Conservation (phyloP, 352 stramenopile genomes). For the Globisporangium parvum region DNA sequence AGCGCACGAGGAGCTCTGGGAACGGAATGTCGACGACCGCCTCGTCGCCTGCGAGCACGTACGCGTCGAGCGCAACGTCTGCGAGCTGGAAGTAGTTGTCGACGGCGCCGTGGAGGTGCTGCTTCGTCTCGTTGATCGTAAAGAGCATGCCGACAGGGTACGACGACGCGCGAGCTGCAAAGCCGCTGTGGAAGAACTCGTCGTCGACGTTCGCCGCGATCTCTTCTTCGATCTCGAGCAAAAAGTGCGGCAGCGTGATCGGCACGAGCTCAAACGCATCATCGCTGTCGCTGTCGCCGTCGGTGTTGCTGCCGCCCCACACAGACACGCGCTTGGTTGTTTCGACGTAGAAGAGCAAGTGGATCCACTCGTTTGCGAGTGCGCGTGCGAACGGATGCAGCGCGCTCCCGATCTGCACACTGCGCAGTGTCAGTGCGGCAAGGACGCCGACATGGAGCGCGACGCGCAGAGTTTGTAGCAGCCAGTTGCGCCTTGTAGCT, state of each 20-base stretch:
- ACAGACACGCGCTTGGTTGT: slow-evolving; percentile 14
- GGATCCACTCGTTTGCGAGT: slow-evolving; percentile 62
- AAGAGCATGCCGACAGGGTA: slow-evolving; percentile 61
- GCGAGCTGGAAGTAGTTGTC: slow-evolving; percentile 55
- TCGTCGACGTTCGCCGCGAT: slow-evolving; percentile 59
- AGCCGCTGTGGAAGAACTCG: slow-evolving; percentile 50
- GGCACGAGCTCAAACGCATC: slow-evolving; percentile 11
- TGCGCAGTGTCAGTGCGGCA: slow-evolving; percentile 41
- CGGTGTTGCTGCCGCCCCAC: not conserved
- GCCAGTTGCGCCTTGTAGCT: not conserved
- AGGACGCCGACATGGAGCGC: slow-evolving; percentile 33
- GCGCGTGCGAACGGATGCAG: slow-evolving; percentile 57
- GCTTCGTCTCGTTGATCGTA: slow-evolving; percentile 59
- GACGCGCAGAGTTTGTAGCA: slow-evolving; percentile 25
- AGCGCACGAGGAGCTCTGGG: slow-evolving; percentile 45
- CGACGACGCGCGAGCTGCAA: slow-evolving; percentile 43
- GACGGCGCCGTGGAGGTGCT: slow-evolving; percentile 59
- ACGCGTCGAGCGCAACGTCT: slow-evolving; percentile 48
- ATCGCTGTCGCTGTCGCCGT: not conserved
- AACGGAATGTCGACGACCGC: slow-evolving; percentile 20
- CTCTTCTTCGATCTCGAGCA: slow-evolving; percentile 59
- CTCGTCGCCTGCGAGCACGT: slow-evolving; percentile 22
- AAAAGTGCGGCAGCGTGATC: slow-evolving; percentile 53
- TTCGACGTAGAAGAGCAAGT: slow-evolving; percentile 71
- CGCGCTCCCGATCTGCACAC: slow-evolving; percentile 30